These are phyloP conservation scores for Chlamydomonas applanata DNA, from an alignment of 139 green algal genomes.

Conservation along the genomic window DNA sequence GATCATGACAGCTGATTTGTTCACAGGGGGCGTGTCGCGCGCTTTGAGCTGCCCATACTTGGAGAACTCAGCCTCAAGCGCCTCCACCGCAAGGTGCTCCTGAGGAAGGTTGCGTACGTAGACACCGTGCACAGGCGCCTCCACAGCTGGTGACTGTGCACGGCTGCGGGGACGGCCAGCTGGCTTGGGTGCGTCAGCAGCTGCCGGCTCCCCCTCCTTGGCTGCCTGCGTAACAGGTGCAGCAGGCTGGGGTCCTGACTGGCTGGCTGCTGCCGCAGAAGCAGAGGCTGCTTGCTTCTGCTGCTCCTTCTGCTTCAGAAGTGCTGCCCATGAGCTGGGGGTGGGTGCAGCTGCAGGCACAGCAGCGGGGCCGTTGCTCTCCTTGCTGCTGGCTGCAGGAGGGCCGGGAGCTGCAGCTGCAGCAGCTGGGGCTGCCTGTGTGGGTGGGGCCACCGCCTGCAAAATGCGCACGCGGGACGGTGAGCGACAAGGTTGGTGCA, in stretches of 20 bases:
- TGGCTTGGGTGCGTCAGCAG: not conserved
- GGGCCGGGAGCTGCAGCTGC: not conserved
- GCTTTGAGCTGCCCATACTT: slow-evolving; percentile 6
- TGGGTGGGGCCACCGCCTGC: not conserved
- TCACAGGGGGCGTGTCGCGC: not conserved
- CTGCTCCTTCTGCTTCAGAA: too few relatives aligned
- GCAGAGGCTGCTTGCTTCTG: not conserved
- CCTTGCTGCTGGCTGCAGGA: not conserved
- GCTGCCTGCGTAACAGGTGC: not conserved
- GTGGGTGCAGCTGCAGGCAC: too few relatives aligned
- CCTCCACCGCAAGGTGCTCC: not conserved
- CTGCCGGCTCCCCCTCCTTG: not conserved
- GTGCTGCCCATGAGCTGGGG: not conserved
- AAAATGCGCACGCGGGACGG: too few relatives aligned
- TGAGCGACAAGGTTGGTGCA: too few relatives aligned
- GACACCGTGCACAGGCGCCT: not conserved
- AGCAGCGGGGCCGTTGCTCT: too few relatives aligned
- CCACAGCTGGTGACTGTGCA: not conserved
- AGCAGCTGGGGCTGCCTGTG: not conserved
- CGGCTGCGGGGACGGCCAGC: not conserved
- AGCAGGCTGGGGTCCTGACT: not conserved
- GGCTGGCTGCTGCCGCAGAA: not conserved
- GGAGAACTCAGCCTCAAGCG: slow-evolving; percentile 17
- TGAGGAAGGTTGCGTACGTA: slow-evolving; percentile 9
- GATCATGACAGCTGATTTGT: not conserved